Evolutionary conservation across 345 rosid genomes (phyloP).

Genomic region (Erucastrum elatum): DNA sequence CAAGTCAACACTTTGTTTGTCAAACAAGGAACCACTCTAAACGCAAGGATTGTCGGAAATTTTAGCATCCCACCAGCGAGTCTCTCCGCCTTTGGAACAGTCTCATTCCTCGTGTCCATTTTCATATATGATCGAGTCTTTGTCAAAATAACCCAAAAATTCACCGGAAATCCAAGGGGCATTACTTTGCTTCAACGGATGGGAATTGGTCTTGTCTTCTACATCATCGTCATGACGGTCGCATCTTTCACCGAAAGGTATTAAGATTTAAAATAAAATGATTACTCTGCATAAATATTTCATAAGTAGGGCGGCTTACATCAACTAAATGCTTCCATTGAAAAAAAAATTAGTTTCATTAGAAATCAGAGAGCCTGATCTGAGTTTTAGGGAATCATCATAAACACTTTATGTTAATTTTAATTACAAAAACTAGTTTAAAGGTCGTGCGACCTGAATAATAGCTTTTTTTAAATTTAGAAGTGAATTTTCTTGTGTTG

Average conservation of each 20-base stretch:
- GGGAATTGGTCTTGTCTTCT: constrained; percentile 64
- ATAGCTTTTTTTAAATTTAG: no score
- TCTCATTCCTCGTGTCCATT: constrained; percentile 63
- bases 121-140: constrained; percentile 55
- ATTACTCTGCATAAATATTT: no score
- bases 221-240: constrained; percentile 48
- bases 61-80: constrained; percentile 69
- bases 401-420: not conserved
- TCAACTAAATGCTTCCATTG: not conserved
- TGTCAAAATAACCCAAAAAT: constrained; percentile 45
- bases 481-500: not conserved
- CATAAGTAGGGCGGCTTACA: not conserved
- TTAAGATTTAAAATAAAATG: not conserved
- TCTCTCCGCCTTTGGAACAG: constrained; percentile 62
- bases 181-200: constrained; percentile 74
- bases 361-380: not conserved
- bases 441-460: not conserved
- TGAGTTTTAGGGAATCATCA: not conserved
- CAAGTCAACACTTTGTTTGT: constrained; percentile 76
- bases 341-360: not conserved
- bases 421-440: no score
- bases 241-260: constrained; percentile 56
- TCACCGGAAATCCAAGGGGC: constrained; percentile 70
- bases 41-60: constrained; percentile 49
- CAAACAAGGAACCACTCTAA: constrained; percentile 91